Conservation (phyloP, 2,329 filamentous ascomycete genomes). For the Alternaria novae-zelandiae region DNA sequence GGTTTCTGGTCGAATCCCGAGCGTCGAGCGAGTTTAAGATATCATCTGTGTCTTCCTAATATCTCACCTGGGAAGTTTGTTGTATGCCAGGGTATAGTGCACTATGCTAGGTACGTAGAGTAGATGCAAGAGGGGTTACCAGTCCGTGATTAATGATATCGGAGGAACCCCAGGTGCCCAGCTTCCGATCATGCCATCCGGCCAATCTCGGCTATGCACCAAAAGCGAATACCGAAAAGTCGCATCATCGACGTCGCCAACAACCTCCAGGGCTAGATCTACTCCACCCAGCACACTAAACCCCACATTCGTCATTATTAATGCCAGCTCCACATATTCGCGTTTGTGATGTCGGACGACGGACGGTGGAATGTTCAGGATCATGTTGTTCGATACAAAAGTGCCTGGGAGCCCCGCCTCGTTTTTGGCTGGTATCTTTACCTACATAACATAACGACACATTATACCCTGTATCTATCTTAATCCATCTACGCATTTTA, state of each 20-base stretch:
- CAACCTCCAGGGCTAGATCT: background rate
- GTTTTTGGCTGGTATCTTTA: background rate
- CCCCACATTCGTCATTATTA: background rate
- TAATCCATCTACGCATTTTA: background rate
- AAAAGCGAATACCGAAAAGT: background rate
- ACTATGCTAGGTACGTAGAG: too few species aligned
- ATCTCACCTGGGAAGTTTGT: too few species aligned
- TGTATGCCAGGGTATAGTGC: too few species aligned
- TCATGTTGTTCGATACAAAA: background rate
- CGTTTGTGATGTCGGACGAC: background rate
- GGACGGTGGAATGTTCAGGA: background rate
- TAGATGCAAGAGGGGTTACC: too few species aligned
- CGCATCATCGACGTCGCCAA: background rate
- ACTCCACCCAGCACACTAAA: background rate
- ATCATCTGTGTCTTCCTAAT: background rate
- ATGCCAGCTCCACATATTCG: background rate
- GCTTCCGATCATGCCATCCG: background rate
- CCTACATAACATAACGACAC: background rate
- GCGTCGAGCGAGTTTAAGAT: background rate
- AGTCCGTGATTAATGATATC: background rate
- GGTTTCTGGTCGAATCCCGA: background rate
- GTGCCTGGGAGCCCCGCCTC: background rate
- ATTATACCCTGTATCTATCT: background rate
- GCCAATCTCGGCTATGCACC: background rate
- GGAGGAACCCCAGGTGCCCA: background rate